Conservation (phyloP, 495 filamentous ascomycete species). For the Tuber indicum region DNA sequence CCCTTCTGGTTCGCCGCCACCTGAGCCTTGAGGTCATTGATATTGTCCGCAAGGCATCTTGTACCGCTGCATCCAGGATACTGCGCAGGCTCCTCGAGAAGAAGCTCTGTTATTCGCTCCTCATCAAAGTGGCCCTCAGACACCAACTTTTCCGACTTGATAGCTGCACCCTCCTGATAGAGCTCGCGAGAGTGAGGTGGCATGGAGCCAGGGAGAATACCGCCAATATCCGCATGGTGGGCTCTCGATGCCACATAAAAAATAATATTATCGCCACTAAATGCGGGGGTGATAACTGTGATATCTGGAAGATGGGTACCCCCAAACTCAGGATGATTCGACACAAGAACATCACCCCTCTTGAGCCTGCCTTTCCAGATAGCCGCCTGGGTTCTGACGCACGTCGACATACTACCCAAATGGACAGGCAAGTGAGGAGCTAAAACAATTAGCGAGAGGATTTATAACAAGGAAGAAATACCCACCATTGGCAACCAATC, state of each 20-base stretch:
- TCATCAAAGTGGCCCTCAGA: slow-evolving; percentile 87
- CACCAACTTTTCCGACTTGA: slow-evolving; percentile 90
- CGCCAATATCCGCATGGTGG: slow-evolving; percentile 95
- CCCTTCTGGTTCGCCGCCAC: slow-evolving; percentile 95
- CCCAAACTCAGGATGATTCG: slow-evolving; percentile 91
- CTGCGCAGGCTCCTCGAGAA: slow-evolving; percentile 75
- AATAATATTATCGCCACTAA: slow-evolving; percentile 77
- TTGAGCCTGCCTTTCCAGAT: slow-evolving; percentile 88
- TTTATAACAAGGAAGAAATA: neutral
- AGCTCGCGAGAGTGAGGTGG: slow-evolving; percentile 89
- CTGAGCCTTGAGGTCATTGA: slow-evolving; percentile 94
- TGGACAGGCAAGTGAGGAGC: slow-evolving; percentile 92
- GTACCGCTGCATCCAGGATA: slow-evolving; percentile 86
- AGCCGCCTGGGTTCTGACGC: slow-evolving; percentile 82
- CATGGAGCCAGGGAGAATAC: slow-evolving; percentile 94
- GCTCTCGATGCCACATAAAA: slow-evolving; percentile 96
- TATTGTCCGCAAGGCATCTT: slow-evolving; percentile 81
- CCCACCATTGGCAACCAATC: slow-evolving; percentile 77
- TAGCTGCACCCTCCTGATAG: slow-evolving; percentile 88
- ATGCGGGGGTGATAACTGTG: slow-evolving; percentile 89
- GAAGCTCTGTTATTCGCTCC: slow-evolving; percentile 70
- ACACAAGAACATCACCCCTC: slow-evolving; percentile 87
- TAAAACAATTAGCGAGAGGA: slow-evolving; percentile 14
- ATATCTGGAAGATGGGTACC: slow-evolving; percentile 77
- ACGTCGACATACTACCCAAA: slow-evolving; percentile 89